A percentile compares a stretch with the other conserved stretches of the same genome.
Evolutionary conservation across 2,329 filamentous ascomycete species (phyloP).

Genomic region (Remersonia thermophila): DNA sequence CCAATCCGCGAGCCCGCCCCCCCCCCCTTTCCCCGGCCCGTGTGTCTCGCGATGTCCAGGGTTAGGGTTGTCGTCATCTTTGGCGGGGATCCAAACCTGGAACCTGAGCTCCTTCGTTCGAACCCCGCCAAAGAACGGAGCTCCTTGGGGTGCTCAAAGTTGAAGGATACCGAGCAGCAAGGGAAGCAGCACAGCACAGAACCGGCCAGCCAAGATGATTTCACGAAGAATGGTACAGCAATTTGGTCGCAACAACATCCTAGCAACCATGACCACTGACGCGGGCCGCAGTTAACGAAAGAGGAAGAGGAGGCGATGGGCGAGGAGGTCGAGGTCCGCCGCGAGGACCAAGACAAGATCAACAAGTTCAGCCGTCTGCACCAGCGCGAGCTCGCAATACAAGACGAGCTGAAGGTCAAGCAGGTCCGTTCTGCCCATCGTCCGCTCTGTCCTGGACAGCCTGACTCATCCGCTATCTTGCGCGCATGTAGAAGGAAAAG

Average conservation of each 20-base stretch:
- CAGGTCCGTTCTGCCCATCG: conserved; percentile 37
- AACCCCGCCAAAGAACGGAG: no score
- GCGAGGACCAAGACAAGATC: conserved; percentile 98
- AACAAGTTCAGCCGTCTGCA: conserved; percentile 94
- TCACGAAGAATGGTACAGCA: conserved; percentile 8
- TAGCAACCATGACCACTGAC: background rate
- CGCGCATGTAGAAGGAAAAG: conserved; percentile 70
- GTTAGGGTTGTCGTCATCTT: no score
- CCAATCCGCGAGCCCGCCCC: no score
- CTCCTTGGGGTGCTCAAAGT: no score
- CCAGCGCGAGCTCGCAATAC: conserved; percentile 65
- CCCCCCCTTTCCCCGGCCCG: no score
- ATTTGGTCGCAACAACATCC: background rate
- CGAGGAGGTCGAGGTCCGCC: conserved; percentile 84
- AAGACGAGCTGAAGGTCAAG: conserved; percentile 71
- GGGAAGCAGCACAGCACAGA: no score
- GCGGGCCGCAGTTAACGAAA: conserved; percentile 60
- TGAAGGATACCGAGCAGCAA: no score
- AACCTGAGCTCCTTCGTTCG: no score
- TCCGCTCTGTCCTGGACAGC: background rate
- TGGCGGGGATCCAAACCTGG: no score
- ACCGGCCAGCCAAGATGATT: no score
- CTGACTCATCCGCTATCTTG: no score
- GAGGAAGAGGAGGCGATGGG: conserved; percentile 73
- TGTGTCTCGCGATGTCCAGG: no score